Base-by-base conservation (phyloP, 23 red algal species). In the Gracilaria domingensis region DNA sequence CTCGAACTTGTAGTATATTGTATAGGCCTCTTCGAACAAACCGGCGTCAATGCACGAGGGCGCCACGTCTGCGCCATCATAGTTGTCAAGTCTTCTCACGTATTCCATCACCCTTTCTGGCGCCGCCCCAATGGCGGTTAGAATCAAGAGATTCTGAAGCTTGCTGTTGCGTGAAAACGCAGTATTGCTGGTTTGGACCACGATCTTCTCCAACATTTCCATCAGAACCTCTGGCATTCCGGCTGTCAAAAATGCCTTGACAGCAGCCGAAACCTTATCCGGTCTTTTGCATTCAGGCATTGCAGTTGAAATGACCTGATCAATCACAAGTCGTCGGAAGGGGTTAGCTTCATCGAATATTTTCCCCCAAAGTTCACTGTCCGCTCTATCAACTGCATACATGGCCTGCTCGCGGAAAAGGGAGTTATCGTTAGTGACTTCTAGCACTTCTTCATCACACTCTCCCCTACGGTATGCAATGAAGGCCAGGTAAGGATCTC, bases 201-300 rank as follows among this genome's bases (percentile, higher is more conserved):
- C 97, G 25, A 99, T 75, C 80, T 99, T 96, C 86, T 99, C 97
- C 66, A 99, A 79, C 62, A 99, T 88, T 36, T 99, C 94, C 78
- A 99, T 95, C 14, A 99, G 95, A 29, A 94, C 97, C 11, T 91
- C 92, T 26, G 94, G 97, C 70, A 99, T 56, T 71, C 91, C 97
- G 18, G 97, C 97, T 24, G 39, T 80, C 85, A 99, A 70, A 53
- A 99, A 96, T 34, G 97, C 97, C 29, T 89, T 88, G n/a, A 99
- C 94, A 62, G 97, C 97, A 16, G 81, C 87, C 30, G 88, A 91
- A 48, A 99, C 95, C 79, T 95, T 89, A 9, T 99, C 97, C 18
- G 97, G 90, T 33, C 83, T 51, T 54, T 88, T 91, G 45, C 80
- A 83, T 50, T 94, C 94, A 59, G 94, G 93, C 39, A 99, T 90